phyloP scores from a whole-genome alignment of 2,329 filamentous ascomycete genomes.

The Pseudocercospora eumusae region DNA sequence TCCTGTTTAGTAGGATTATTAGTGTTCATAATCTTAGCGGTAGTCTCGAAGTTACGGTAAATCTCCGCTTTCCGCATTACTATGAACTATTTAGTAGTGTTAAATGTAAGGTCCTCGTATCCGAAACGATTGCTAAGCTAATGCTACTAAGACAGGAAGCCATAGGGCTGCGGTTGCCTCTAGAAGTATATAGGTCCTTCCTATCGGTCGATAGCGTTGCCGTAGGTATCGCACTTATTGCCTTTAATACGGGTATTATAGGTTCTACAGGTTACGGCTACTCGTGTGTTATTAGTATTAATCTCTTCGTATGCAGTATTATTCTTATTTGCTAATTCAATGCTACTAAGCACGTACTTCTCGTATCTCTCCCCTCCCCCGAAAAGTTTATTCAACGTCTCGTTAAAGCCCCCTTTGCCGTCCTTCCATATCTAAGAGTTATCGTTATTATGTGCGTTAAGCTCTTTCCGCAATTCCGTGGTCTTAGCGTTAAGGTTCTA shows the following conservation, averaged over 20 bases:
- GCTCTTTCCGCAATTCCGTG: background rate
- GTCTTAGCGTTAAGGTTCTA: background rate
- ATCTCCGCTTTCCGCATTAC: background rate
- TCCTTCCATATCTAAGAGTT: background rate
- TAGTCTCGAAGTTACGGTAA: background rate
- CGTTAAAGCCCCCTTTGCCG: background rate
- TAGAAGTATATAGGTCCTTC: background rate
- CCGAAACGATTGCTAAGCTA: too few relatives aligned
- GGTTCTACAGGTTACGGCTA: background rate
- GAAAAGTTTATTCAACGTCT: background rate
- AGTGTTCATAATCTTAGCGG: background rate
- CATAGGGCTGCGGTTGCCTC: background rate
- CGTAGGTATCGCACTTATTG: too few relatives aligned
- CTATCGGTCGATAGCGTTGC: background rate
- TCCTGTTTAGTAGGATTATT: background rate
- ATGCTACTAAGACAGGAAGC: background rate
- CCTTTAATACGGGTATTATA: too few relatives aligned
- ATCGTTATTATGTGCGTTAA: background rate
- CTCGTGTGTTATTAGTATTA: background rate
- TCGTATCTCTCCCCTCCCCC: background rate
- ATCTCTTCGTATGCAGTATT: background rate
- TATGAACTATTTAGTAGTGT: background rate
- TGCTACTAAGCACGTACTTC: background rate
- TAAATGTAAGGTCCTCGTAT: background rate
- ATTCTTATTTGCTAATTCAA: background rate